Base-by-base conservation (phyloP, 805 yeast species). In the Ogataea saltuana region DNA sequence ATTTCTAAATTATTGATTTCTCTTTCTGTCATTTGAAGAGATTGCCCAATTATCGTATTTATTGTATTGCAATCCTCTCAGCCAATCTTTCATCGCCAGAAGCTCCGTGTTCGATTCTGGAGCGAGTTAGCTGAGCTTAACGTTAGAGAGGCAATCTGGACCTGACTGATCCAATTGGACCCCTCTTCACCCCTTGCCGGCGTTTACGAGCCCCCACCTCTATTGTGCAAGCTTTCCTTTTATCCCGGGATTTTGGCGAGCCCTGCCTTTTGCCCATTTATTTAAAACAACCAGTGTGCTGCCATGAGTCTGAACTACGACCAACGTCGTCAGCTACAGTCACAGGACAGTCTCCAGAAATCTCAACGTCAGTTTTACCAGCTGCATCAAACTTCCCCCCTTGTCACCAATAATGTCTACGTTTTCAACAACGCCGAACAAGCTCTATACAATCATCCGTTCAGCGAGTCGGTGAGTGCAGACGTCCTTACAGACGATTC, bases 11-110 rank as follows among this genome's bases (percentile, higher is more conserved):
- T 18, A 13, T 21, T 27, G 15, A 21, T 37, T 28, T 21, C 33
- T 37, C 27, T 37, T 28, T 37, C 33, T 28, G 40, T 37, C 33
- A 29, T 27, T 18, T n/a, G 18, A 16, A 37, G 33, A 37, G 40
- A 37, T 28, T 28, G 40, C 26, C 21, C 25, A 27, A 27, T 27
- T 20, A 26, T 15, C 20, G 18, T 28, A 37, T 37, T 34, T 34
- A 34, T 34, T 22, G 22, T 34, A 34, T 34, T 21, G 3, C 16
- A 15, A 34, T 25, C 22, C 27, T 17, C 23, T 23, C 13, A 8
- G 26, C 25, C 27, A 20, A 12, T 12, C 21, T 12, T 12, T 16
- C 25, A 11, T 5, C 6, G 9, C 10, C 28, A 25, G 28, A 25
- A 22, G 4, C n/a, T 13, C 12, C 12, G 10, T 25, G 28, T 25